phyloP scores from a whole-genome alignment of 768 basidiomycete species.

The Gautieria morchelliformis region DNA sequence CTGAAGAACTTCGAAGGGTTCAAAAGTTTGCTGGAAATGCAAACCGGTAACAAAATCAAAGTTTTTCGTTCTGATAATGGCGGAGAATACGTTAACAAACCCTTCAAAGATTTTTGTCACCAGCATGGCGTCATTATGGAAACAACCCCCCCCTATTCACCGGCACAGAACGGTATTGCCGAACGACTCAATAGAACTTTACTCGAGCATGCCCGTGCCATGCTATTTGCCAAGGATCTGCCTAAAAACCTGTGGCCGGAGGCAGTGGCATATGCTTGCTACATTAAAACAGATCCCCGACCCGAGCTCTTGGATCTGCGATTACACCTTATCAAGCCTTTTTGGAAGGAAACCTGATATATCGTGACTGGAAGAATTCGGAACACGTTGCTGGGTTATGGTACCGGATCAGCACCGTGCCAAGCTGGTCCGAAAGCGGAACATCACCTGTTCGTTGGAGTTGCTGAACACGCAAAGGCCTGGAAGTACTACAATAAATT shows the following conservation, averaged over 20 bases:
- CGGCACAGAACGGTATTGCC: slow-evolving; percentile 25
- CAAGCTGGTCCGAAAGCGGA: too few species aligned
- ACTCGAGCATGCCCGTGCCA: background rate
- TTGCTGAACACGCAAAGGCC: too few species aligned
- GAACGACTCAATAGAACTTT: background rate
- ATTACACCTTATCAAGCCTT: slow-evolving; percentile 17
- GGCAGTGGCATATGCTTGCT: background rate
- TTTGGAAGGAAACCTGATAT: slow-evolving; percentile 15
- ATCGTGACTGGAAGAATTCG: too few species aligned
- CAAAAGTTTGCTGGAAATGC: background rate
- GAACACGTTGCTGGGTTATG: too few species aligned
- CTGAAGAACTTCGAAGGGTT: background rate
- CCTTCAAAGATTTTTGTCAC: slow-evolving; percentile 15
- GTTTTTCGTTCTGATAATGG: background rate
- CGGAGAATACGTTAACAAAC: slow-evolving; percentile 10
- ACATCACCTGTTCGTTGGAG: too few species aligned
- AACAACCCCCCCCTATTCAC: slow-evolving; percentile 26
- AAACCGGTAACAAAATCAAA: background rate
- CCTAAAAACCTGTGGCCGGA: background rate
- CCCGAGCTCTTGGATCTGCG: background rate
- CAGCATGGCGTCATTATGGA: slow-evolving; percentile 23
- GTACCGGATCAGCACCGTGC: too few species aligned
- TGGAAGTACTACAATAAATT: too few species aligned
- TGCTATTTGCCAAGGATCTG: background rate
- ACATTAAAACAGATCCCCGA: slow-evolving; percentile 2